phyloP scores from a whole-genome alignment of 306 rosid genomes.

The Trichosanthes truncata region DNA sequence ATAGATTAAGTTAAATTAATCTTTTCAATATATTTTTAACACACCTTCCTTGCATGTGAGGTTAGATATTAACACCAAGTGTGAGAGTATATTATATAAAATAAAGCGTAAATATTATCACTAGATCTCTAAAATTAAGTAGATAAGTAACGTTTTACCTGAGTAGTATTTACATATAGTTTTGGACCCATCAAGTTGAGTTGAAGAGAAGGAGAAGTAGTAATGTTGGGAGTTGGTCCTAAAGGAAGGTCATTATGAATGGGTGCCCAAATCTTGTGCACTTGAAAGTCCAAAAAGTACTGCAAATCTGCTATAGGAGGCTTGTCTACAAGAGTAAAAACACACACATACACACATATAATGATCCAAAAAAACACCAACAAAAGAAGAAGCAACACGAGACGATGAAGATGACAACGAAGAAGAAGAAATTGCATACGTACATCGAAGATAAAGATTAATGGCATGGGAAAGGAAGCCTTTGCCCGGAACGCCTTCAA shows the following conservation, averaged over 20 bases:
- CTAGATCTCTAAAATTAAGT: too few species aligned
- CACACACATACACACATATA: not conserved
- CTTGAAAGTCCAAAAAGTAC: slow-evolving; percentile 83
- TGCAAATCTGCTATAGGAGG: slow-evolving; percentile 71
- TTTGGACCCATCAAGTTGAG: slow-evolving; percentile 82
- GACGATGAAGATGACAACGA: not conserved
- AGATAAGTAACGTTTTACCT: slow-evolving; percentile 26
- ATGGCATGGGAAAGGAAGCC: slow-evolving; percentile 87
- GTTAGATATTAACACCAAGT: too few species aligned
- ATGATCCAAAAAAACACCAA: not conserved
- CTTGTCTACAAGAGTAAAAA: slow-evolving; percentile 37
- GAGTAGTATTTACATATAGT: slow-evolving; percentile 45
- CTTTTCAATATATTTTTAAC: too few species aligned
- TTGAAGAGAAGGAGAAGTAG: slow-evolving; percentile 48
- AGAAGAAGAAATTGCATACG: slow-evolving; percentile 10
- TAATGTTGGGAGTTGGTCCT: slow-evolving; percentile 48
- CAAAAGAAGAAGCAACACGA: not conserved
- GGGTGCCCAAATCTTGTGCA: slow-evolving; percentile 80
- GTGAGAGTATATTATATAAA: too few species aligned
- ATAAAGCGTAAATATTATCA: too few species aligned
- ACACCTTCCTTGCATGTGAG: too few species aligned
- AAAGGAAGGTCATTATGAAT: slow-evolving; percentile 69
- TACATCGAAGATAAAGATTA: slow-evolving; percentile 88
- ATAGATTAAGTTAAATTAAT: too few species aligned
- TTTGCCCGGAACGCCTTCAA: slow-evolving; percentile 60